Evolutionary conservation across 108 stramenopile species (phyloP).

Genomic region (Pseudonitzschia multistriata): DNA sequence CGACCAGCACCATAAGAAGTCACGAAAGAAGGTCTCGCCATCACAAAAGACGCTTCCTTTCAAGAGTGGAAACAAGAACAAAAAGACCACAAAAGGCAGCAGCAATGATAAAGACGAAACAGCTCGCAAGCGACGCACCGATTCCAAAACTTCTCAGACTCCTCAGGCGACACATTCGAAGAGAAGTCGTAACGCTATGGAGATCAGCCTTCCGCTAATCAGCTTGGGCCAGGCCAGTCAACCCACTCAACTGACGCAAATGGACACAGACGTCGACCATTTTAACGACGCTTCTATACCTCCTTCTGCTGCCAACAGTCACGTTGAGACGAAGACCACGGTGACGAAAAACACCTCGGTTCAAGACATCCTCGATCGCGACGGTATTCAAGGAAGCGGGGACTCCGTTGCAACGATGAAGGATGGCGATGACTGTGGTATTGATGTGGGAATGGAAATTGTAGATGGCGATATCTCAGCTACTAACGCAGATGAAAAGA

Average conservation of each 20-base stretch:
- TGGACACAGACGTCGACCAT: background rate
- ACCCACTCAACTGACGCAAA: slow-evolving; percentile 10
- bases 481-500: slow-evolving; percentile 1
- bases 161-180: background rate
- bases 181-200: slow-evolving; percentile 1
- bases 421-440: slow-evolving; percentile 13
- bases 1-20: background rate
- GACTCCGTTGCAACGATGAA: slow-evolving; percentile 28
- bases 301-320: background rate
- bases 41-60: slow-evolving; percentile 34
- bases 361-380: slow-evolving; percentile 27
- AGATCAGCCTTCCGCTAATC: background rate
- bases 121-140: background rate
- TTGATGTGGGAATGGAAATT: background rate
- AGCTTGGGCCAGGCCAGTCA: background rate
- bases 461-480: background rate
- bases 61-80: slow-evolving; percentile 11
- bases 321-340: background rate
- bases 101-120: background rate
- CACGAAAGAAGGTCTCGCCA: slow-evolving; percentile 14
- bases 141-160: background rate
- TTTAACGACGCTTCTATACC: background rate
- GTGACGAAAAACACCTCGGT: slow-evolving; percentile 1
- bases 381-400: slow-evolving; percentile 21
- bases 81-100: background rate